Evolutionary conservation across 495 filamentous ascomycete species (phyloP).

Genomic region (Podospora pseudocomata): DNA sequence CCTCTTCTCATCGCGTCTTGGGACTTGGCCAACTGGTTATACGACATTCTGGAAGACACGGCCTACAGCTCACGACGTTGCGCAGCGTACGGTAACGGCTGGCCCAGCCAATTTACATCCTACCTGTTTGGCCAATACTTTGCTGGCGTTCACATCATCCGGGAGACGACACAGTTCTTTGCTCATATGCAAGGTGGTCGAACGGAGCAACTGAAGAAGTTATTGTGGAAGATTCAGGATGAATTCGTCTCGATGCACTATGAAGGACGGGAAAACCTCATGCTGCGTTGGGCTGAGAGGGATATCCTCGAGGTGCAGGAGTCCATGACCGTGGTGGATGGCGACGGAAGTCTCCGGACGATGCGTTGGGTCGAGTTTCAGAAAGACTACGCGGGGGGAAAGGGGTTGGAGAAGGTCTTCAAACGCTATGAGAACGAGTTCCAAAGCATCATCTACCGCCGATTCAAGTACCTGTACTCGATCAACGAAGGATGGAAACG

Average conservation of each 20-base stretch:
- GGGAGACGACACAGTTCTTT: slow-evolving; percentile 14
- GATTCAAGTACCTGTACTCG: slow-evolving; percentile 14
- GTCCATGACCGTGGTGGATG: slow-evolving; percentile 4
- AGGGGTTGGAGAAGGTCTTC: not conserved
- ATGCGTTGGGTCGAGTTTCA: slow-evolving; percentile 12
- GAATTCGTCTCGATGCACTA: slow-evolving; percentile 16
- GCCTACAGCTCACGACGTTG: slow-evolving; percentile 9
- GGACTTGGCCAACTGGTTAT: slow-evolving; percentile 13
- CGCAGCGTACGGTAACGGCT: slow-evolving; percentile 9
- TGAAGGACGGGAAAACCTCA: slow-evolving; percentile 6
- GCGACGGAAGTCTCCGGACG: slow-evolving; percentile 7
- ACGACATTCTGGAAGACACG: slow-evolving; percentile 11
- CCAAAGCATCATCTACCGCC: slow-evolving; percentile 11
- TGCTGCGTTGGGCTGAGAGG: slow-evolving; percentile 4
- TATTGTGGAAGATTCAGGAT: slow-evolving; percentile 15
- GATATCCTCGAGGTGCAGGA: slow-evolving; percentile 10
- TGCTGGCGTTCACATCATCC: slow-evolving; percentile 16
- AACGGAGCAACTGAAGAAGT: slow-evolving; percentile 9
- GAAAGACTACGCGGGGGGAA: slow-evolving; percentile 4
- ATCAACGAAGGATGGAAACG: slow-evolving; percentile 1
- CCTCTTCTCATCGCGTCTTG: slow-evolving; percentile 16
- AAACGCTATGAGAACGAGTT: slow-evolving; percentile 3
- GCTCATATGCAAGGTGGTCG: slow-evolving; percentile 1
- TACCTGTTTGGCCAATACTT: slow-evolving; percentile 15
- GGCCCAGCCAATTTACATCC: slow-evolving; percentile 8